phyloP scores from a whole-genome alignment of 306 rosid genomes.

The Begonia loranthoides region DNA sequence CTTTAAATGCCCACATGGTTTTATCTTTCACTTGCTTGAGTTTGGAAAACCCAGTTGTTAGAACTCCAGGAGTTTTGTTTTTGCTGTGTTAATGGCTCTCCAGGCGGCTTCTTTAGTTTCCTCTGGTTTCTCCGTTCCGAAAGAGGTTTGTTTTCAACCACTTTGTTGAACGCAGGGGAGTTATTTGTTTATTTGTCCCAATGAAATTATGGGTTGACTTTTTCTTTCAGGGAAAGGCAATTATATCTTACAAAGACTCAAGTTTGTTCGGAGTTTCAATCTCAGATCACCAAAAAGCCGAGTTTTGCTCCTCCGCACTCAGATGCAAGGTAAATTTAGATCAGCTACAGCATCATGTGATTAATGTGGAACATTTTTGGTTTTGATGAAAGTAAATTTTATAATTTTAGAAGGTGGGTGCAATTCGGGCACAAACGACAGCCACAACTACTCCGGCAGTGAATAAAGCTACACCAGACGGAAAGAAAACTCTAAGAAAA shows the following conservation, averaged over 20 bases:
- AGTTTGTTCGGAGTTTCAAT: slow-evolving; percentile 63
- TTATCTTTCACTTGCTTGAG: slow-evolving; percentile 4
- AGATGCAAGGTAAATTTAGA: slow-evolving; percentile 54
- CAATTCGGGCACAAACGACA: slow-evolving; percentile 54
- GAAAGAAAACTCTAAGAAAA: slow-evolving; percentile 83
- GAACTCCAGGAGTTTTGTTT: slow-evolving; percentile 3
- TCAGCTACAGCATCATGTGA: not conserved
- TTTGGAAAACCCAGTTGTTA: slow-evolving; percentile 1
- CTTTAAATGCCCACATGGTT: slow-evolving; percentile 9
- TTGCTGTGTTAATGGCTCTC: slow-evolving; percentile 26
- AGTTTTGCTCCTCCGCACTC: slow-evolving; percentile 53
- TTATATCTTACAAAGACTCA: slow-evolving; percentile 58
- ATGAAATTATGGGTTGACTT: slow-evolving; percentile 2
- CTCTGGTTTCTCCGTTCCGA: slow-evolving; percentile 34
- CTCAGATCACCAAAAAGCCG: slow-evolving; percentile 56
- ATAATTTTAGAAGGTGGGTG: slow-evolving; percentile 11
- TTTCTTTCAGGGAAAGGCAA: slow-evolving; percentile 48
- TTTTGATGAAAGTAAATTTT: too few species aligned
- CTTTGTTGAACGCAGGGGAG: not conserved
- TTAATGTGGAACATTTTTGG: not conserved
- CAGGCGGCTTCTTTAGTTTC: slow-evolving; percentile 45
- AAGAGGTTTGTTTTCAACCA: slow-evolving; percentile 24
- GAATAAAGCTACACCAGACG: slow-evolving; percentile 41
- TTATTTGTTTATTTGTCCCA: not conserved
- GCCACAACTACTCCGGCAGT: slow-evolving; percentile 56